These are phyloP conservation scores for Penicillium turbatum DNA, from an alignment of 495 filamentous ascomycete species.

Conservation along the genomic window DNA sequence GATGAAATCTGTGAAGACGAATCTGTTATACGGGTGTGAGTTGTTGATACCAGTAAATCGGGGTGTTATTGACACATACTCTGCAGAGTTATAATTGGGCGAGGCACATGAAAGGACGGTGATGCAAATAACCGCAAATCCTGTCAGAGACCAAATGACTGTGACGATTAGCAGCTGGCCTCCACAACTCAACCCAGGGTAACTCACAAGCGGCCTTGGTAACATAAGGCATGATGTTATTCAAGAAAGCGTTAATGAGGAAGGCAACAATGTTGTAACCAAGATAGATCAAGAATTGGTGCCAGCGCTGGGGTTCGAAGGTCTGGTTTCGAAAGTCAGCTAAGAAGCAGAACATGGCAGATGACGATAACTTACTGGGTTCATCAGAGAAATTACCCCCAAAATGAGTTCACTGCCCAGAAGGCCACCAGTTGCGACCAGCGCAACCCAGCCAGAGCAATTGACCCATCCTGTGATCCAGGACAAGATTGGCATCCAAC, in stretches of 20 bases:
- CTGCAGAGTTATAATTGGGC: conserved; percentile 55
- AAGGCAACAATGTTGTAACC: conserved; percentile 60
- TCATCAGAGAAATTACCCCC: conserved; percentile 55
- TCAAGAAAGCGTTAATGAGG: conserved; percentile 63
- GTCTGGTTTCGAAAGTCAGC: conserved; percentile 16
- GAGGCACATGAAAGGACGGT: conserved; percentile 60
- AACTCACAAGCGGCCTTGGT: conserved; percentile 53
- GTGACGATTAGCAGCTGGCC: not conserved
- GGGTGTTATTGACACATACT: conserved; percentile 41
- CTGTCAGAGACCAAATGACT: conserved; percentile 63
- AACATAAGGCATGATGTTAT: conserved; percentile 56
- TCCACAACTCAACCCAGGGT: not conserved
- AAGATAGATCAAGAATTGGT: conserved; percentile 72
- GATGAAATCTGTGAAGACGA: conserved; percentile 55
- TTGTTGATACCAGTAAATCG: conserved; percentile 26
- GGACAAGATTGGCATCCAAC: conserved; percentile 57
- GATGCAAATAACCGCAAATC: conserved; percentile 65
- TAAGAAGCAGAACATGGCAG: no score
- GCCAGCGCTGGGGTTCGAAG: conserved; percentile 59
- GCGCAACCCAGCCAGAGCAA: conserved; percentile 64
- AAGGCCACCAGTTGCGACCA: conserved; percentile 47
- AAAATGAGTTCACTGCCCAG: conserved; percentile 56
- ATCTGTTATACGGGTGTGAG: conserved; percentile 49
- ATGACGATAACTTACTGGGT: conserved; percentile 29
- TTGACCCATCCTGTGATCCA: conserved; percentile 78